Percentiles rank a stretch among this genome's conserved stretches.
phyloP scores from a whole-genome alignment of 371 early-diverging fungal genomes.

The Enterospora canceri region DNA sequence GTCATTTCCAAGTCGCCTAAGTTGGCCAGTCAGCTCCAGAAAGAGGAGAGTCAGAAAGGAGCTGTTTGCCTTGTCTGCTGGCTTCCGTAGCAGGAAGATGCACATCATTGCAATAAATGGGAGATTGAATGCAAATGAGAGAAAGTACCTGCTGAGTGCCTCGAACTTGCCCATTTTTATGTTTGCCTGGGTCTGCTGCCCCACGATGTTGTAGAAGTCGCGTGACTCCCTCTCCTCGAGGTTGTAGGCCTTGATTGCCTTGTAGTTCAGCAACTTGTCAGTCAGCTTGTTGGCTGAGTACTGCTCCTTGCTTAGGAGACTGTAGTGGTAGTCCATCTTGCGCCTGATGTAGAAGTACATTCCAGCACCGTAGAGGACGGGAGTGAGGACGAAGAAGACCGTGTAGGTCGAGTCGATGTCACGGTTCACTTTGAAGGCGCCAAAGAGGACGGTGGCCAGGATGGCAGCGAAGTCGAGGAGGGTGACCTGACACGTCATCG shows the following conservation, averaged over 20 bases:
- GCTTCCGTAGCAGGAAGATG: background rate
- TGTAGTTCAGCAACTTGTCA: conserved; percentile 47
- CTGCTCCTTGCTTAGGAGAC: conserved; percentile 19
- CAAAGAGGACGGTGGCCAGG: conserved; percentile 14
- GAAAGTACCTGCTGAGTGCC: conserved; percentile 2
- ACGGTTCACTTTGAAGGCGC: background rate
- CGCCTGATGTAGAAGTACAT: conserved; percentile 21
- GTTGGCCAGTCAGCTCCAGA: background rate
- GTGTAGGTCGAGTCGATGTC: background rate
- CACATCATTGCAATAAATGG: conserved; percentile 15
- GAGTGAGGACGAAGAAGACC: conserved; percentile 14
- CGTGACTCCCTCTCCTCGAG: conserved; percentile 32
- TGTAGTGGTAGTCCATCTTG: conserved; percentile 28
- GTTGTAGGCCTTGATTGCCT: conserved; percentile 43
- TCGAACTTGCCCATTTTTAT: conserved; percentile 1
- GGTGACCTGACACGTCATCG: conserved; percentile 12
- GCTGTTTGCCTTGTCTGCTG: background rate
- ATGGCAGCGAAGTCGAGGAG: conserved; percentile 21
- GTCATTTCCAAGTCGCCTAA: background rate
- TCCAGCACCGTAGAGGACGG: conserved; percentile 17
- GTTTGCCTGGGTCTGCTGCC: conserved; percentile 1
- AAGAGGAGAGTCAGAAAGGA: background rate
- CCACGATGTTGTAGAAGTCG: conserved; percentile 16
- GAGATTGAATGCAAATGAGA: conserved; percentile 1
- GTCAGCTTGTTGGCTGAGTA: conserved; percentile 6